Conservation (phyloP, 2,329 filamentous ascomycete species). For the Cladosporium phlei region DNA sequence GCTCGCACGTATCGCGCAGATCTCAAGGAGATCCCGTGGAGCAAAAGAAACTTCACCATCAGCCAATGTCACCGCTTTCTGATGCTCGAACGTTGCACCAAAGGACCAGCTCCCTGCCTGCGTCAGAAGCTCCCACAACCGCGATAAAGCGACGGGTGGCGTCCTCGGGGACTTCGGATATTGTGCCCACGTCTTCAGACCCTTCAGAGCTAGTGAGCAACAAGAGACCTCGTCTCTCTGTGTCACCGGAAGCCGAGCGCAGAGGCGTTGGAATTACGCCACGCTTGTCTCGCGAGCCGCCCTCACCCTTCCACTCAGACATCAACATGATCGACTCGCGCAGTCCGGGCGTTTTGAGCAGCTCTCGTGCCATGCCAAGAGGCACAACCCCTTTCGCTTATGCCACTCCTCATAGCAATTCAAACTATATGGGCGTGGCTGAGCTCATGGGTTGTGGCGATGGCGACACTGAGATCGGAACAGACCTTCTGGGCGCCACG, state of each 20-base stretch:
- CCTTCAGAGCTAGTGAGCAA: constrained; percentile 16
- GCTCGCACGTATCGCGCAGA: constrained; percentile 32
- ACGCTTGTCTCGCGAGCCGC: constrained; percentile 41
- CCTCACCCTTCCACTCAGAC: constrained; percentile 38
- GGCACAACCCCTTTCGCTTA: constrained; percentile 63
- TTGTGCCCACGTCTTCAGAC: constrained; percentile 19
- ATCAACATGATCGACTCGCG: constrained; percentile 17
- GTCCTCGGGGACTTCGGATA: constrained; percentile 27
- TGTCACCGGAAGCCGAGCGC: constrained; percentile 47
- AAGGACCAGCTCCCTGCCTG: constrained; percentile 26
- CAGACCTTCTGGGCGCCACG: constrained; percentile 18
- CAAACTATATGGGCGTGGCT: constrained; percentile 28
- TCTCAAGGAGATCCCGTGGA: constrained; percentile 21
- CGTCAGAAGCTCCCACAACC: constrained; percentile 17
- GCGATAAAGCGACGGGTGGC: constrained; percentile 29
- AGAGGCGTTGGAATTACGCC: constrained; percentile 37
- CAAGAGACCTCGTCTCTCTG: constrained; percentile 51
- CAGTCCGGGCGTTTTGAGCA: constrained; percentile 27
- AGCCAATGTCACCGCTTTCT: constrained; percentile 35
- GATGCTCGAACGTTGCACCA: constrained; percentile 13
- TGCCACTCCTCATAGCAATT: constrained; percentile 63
- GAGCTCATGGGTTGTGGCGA: constrained; percentile 30
- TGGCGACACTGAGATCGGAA: constrained; percentile 30
- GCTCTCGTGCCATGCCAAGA: constrained; percentile 30
- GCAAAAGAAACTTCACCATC: constrained; percentile 23